A percentile compares a stretch with the other conserved stretches of the same genome.
Conservation (phyloP, 1,139 yeast genomes). For the Nakaseomyces nivariensis region DNA sequence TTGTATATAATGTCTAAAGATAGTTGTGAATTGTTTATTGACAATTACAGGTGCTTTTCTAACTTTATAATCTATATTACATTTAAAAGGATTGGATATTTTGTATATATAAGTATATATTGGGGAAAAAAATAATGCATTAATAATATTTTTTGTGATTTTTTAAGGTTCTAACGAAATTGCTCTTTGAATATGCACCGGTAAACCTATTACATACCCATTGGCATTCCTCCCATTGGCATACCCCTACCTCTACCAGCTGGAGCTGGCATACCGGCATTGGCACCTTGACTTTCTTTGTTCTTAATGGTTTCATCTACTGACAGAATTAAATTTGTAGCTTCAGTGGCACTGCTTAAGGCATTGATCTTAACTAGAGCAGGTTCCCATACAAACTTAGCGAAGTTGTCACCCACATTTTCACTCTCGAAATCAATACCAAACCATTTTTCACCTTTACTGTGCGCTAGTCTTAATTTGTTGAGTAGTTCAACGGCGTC, state of each 20-base stretch:
- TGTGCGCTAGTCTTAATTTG: slow-evolving; percentile 84
- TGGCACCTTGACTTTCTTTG: slow-evolving; percentile 51
- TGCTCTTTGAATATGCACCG: neutral
- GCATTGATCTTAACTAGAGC: slow-evolving; percentile 90
- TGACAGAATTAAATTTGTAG: slow-evolving; percentile 81
- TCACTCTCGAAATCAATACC: slow-evolving; percentile 90
- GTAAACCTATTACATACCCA: slow-evolving; percentile 9
- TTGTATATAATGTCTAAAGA: no score
- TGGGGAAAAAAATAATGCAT: neutral
- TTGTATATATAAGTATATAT: neutral
- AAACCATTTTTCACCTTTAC: slow-evolving; percentile 82
- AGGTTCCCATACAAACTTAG: slow-evolving; percentile 94
- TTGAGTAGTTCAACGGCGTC: slow-evolving; percentile 91
- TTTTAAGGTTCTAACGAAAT: neutral
- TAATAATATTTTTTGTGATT: neutral
- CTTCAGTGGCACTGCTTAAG: slow-evolving; percentile 94
- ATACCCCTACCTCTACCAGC: slow-evolving; percentile 60
- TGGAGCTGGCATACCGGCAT: slow-evolving; percentile 41
- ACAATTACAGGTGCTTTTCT: neutral
- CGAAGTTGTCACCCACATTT: slow-evolving; percentile 73
- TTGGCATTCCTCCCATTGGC: slow-evolving; percentile 48
- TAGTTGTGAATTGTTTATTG: no score
- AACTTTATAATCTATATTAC: neutral
- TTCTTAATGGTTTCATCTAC: slow-evolving; percentile 94
- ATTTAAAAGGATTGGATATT: neutral